A percentile compares a stretch with the other conserved stretches of the same genome.
These are phyloP conservation scores for Mortierella sp. DNA, from an alignment of 371 early-diverging fungal species.

Conservation along the genomic window DNA sequence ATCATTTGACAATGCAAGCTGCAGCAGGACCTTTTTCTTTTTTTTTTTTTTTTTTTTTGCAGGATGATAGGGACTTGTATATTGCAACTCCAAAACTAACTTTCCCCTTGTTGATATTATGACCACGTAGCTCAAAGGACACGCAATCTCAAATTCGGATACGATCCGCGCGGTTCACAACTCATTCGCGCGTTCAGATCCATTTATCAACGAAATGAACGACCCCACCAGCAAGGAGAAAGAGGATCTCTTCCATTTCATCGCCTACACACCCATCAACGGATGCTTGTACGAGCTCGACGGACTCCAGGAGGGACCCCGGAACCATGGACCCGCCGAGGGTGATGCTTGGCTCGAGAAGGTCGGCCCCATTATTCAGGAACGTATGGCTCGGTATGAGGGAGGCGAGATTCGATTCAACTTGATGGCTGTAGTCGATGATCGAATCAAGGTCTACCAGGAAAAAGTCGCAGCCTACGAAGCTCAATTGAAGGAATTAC, in stretches of 20 bases:
- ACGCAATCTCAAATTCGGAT: conserved; percentile 88
- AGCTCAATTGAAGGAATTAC: conserved; percentile 30
- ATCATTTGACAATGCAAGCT: no score
- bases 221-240: conserved; percentile 71
- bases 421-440: conserved; percentile 86
- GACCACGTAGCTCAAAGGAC: conserved; percentile 76
- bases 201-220: conserved; percentile 79
- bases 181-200: conserved; percentile 83
- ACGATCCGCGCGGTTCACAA: conserved; percentile 87
- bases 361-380: conserved; percentile 79
- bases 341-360: conserved; percentile 78
- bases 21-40: no score
- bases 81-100: not conserved
- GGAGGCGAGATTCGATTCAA: conserved; percentile 86
- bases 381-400: conserved; percentile 74
- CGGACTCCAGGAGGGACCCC: conserved; percentile 83
- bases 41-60: no score
- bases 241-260: conserved; percentile 92
- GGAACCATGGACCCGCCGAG: conserved; percentile 73
- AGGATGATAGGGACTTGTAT: no score
- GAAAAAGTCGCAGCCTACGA: conserved; percentile 68
- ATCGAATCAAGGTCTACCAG: conserved; percentile 69
- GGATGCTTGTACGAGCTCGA: conserved; percentile 91
- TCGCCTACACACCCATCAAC: conserved; percentile 85
- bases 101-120: not conserved